Conservation (phyloP, 371 early-diverging fungal species). For the Mortierella sp. region DNA sequence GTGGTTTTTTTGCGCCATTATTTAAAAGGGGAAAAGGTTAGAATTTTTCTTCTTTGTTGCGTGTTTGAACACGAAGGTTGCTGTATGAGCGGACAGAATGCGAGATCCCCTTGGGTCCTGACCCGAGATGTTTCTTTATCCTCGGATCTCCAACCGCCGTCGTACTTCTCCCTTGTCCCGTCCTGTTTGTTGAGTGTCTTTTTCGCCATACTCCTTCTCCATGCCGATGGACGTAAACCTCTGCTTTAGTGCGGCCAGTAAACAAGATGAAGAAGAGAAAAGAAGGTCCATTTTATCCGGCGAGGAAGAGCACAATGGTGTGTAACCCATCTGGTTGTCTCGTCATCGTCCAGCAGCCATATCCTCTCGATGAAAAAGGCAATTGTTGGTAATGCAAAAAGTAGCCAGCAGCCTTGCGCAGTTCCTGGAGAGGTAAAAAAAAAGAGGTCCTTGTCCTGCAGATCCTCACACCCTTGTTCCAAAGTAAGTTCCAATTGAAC, state of each 20-base stretch:
- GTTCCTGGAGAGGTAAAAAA: background rate
- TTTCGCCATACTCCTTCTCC: background rate
- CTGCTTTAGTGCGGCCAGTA: background rate
- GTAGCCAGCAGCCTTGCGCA: background rate
- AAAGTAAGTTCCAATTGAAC: background rate
- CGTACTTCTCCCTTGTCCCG: background rate
- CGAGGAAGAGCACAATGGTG: background rate
- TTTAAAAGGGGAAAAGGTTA: background rate
- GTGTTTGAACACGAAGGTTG: background rate
- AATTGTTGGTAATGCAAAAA: constrained; percentile 3
- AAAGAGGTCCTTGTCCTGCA: background rate
- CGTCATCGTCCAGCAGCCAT: background rate
- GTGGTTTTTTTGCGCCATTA: background rate
- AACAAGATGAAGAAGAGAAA: background rate
- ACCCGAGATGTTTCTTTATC: constrained; percentile 8
- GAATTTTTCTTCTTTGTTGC: background rate
- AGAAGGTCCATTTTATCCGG: background rate
- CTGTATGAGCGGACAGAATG: background rate
- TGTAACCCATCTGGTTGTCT: background rate
- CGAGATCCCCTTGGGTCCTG: background rate
- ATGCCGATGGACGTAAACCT: background rate
- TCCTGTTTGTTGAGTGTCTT: background rate
- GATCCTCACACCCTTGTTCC: background rate
- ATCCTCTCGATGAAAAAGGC: background rate
- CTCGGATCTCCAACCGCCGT: background rate